Evolutionary conservation across 768 basidiomycete genomes (phyloP).

Genomic region (Pilatotrama ljubarskyi): DNA sequence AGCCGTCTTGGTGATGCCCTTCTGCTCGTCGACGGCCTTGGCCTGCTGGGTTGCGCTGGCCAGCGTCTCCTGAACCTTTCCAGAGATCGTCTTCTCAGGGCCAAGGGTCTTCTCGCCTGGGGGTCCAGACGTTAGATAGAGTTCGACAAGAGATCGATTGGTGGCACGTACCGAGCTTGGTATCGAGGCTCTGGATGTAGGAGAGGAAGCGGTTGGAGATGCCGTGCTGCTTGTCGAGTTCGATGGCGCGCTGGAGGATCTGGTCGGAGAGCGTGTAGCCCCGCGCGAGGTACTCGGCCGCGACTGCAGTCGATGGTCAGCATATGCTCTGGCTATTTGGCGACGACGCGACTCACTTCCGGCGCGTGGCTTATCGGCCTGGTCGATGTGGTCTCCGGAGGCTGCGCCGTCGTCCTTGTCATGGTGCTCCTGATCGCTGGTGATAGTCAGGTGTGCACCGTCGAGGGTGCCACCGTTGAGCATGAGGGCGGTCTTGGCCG

Average conservation of each 20-base stretch:
- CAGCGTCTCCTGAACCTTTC: conserved; percentile 66
- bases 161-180: conserved; percentile 49
- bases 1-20: conserved; percentile 70
- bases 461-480: conserved; percentile 79
- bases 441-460: conserved; percentile 66
- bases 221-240: conserved; percentile 80
- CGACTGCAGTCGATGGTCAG: conserved; percentile 48
- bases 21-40: conserved; percentile 77
- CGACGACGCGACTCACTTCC: conserved; percentile 53
- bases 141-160: neutral
- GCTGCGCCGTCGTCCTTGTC: conserved; percentile 51
- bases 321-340: neutral
- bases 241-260: conserved; percentile 77
- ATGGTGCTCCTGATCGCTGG: conserved; percentile 61
- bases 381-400: conserved; percentile 53
- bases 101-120: conserved; percentile 60
- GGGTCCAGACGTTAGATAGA: neutral
- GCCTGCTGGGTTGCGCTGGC: conserved; percentile 67
- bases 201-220: conserved; percentile 84
- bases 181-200: conserved; percentile 76
- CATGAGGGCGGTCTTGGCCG: conserved; percentile 87
- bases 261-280: conserved; percentile 82
- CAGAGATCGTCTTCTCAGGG: conserved; percentile 77
- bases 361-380: conserved; percentile 89
- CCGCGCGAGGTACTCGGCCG: conserved; percentile 90